Evolutionary conservation across 139 green algal species (phyloP), one percentile per base, ranked within the genome.

Genomic region (Tetradesmus lagerheimii): DNA sequence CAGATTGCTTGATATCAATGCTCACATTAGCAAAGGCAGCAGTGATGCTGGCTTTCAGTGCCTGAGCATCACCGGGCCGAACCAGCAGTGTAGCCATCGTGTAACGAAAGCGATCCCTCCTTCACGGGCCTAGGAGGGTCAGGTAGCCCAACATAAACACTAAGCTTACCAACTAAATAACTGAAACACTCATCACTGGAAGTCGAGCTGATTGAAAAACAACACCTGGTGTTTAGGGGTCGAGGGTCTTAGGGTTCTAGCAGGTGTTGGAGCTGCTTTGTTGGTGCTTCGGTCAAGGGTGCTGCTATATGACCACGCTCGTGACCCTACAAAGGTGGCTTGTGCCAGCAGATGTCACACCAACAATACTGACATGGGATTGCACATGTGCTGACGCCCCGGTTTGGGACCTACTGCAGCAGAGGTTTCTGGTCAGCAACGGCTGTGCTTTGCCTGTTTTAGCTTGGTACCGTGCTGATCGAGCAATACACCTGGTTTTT

Each of bases 41-140:
- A 16, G 93, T 93, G 8, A 92, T 91, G 16, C 62, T 82, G 2
- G 82, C 86, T 78, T 96, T 96, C 0, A 97, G 83, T 2, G 95
- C 95, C 85, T 95, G 92, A 27, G 84, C 83, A 85, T 97, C 95
- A 29, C 93, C 94, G 37, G 89, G 35, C 27, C 95, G 91, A 71
- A 71, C 57, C 15, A 71, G 23, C 57, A 71, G 31, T 20, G 57
- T 71, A 23, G 57, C 57, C 57, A 71, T 71, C 57, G n/a, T 71
- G 23, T n/a, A 71, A 71, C 57, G 23, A 71, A n/a, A 71, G 23
- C 23, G 0, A 31, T 31, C 25, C 57, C 57, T 71, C 1, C 1
- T 20, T 71, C 57, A n/a, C n/a, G 12, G 31, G 57, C 16, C 50
- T 71, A 9, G 23, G 57, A 71, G 57, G 57, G 57, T n/a, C n/a